Conservation (phyloP, 2,329 filamentous ascomycete species). For the Grosmannia clavigera region DNA sequence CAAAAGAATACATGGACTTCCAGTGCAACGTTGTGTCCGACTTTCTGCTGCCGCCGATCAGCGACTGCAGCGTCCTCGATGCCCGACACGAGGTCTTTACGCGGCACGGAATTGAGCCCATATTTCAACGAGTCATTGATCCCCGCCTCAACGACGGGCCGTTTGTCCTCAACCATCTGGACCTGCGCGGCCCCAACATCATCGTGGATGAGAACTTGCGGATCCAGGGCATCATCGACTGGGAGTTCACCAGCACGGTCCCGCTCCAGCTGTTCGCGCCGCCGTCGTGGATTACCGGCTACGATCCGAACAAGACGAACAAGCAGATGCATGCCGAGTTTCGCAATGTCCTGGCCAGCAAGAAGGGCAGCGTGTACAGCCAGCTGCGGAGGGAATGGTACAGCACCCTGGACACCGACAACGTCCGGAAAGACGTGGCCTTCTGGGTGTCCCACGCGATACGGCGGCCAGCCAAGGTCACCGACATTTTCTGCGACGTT, state of each 20-base stretch:
- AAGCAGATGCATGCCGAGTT: neutral
- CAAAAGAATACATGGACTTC: neutral
- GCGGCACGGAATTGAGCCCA: neutral
- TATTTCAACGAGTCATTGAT: neutral
- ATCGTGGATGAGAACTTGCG: neutral
- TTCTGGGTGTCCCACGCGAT: neutral
- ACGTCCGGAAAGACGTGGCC: neutral
- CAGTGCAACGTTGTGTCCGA: neutral
- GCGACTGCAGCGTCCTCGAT: neutral
- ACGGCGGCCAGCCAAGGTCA: neutral
- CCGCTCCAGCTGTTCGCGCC: neutral
- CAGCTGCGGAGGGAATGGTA: neutral
- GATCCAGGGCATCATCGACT: neutral
- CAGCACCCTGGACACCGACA: neutral
- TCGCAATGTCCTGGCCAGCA: neutral
- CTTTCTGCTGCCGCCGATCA: neutral
- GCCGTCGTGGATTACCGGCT: neutral
- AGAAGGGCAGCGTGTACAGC: neutral
- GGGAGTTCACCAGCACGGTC: neutral
- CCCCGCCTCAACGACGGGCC: neutral
- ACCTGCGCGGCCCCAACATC: neutral
- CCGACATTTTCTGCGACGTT: neutral
- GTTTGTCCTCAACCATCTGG: neutral
- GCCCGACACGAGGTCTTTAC: neutral
- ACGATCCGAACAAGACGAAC: neutral